phyloP scores from a whole-genome alignment of 768 basidiomycete species.

The Roridomyces roridus region DNA sequence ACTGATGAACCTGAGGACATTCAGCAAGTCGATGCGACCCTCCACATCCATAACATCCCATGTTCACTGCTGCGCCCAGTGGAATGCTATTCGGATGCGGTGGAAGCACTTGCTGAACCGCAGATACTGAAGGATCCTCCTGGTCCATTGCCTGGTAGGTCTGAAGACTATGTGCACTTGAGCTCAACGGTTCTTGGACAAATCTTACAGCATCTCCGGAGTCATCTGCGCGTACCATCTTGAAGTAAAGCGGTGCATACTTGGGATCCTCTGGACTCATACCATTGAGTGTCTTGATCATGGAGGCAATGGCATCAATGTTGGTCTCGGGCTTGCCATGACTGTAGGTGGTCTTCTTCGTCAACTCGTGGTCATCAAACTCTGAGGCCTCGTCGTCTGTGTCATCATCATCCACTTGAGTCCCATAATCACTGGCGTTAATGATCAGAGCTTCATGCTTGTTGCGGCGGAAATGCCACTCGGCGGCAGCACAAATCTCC shows the following conservation, averaged over 20 bases:
- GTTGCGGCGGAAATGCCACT: slow-evolving; percentile 5
- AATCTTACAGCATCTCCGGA: not conserved
- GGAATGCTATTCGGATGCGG: slow-evolving; percentile 1
- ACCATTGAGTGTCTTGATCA: not conserved
- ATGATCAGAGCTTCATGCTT: not conserved
- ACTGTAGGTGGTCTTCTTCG: too few species aligned
- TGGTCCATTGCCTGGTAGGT: too few species aligned
- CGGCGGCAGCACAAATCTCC: not conserved
- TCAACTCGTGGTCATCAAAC: too few species aligned
- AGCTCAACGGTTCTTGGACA: not conserved
- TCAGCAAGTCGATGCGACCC: not conserved
- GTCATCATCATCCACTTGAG: not conserved
- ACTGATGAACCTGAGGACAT: not conserved
- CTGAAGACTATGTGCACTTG: too few species aligned
- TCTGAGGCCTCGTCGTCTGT: not conserved
- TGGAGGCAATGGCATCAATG: too few species aligned
- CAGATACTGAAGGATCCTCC: too few species aligned
- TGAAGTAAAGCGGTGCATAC: slow-evolving; percentile 1
- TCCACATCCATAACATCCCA: not conserved
- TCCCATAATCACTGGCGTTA: not conserved
- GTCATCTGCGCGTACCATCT: not conserved
- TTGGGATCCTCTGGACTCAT: not conserved
- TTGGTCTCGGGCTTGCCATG: too few species aligned
- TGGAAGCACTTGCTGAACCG: not conserved
- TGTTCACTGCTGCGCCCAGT: not conserved